Evolutionary conservation across 805 yeast genomes (phyloP), one percentile per base, ranked within the genome.

Genomic region (Ogataea haglerorum): DNA sequence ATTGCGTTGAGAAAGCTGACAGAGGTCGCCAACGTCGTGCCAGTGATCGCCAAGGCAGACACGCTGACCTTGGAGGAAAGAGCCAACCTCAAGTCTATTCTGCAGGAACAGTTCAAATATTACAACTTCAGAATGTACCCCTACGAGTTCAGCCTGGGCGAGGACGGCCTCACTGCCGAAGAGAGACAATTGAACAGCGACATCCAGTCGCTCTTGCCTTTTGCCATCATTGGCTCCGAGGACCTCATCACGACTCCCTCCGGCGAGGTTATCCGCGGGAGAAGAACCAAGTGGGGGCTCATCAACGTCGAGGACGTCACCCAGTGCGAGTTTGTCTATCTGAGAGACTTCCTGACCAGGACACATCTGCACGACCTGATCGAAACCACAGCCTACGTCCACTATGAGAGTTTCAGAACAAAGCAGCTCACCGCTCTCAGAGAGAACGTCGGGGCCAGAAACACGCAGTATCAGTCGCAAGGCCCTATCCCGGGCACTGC

Each of bases 361-460:
- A 88, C 98, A 7, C 97, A 93, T 64, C 73, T 93, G 57, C 97
- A 89, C 64, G 98, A 91, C 63, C 79, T 93, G 63, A 90, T 93
- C 56, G 99, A 93, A 65, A 80, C 95, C 10, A 93, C 99, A 4
- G 71, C 95, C 2, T 72, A 78, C 51, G 75, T 80, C 40, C 98
- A 93, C 64, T 93, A 93, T 65, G 99, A 93, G 70, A 73, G 80
- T 40, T 93, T 90, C 70, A 82, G 99, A 68, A 74, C 95, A 15
- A 89, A 90, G 67, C 99, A 93, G 69, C 79, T 93, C 64, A 79
- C 89, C 45, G 95, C 95, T 7, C 75, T 93, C 65, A 90, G 91
- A 68, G 98, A 91, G 68, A 88, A 84, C 63, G 89, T 87, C n/a
- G 74, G 73, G 46, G 51, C 60, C 21, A 60, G 67, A 54, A 60